Evolutionary conservation across 2,329 filamentous ascomycete genomes (phyloP), one percentile per base, ranked within the genome.

Genomic region (Hymenoscyphus occultus): DNA sequence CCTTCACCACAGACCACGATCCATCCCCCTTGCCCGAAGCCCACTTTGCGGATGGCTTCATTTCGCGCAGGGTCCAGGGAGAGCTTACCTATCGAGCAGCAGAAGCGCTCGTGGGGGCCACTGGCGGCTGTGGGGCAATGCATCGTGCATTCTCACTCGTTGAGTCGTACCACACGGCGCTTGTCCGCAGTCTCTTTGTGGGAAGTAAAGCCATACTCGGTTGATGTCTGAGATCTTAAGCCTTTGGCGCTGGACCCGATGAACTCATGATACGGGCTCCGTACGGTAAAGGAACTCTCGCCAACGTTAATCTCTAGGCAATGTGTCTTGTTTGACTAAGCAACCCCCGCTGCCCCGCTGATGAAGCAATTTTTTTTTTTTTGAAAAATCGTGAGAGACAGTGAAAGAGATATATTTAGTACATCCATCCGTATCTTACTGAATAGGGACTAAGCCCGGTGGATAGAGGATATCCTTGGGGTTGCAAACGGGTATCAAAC

Each of bases 51-150:
- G 45, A 51, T 51, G 45, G 45, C 45, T 51, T 28, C 19, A 51
- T 51, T 51, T 51, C 45, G 45, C 45, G 45, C 19, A 51, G 45
- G 45, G 45, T 51, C 45, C 19, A 22, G 45, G 45, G 35, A n/a
- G 19, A 22, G 19, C 45, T 22, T 51, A 19, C 45, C 22, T 51
- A 10, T 10, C 45, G n/a, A 51, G 22, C 19, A 51, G 19, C 45
- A 51, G 45, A 51, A 51, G 42, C 42, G 42, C 45, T 51, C n/a
- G n/a, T 51, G 45, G 45, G 45, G 45, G 45, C 45, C 19, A 9
- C 45, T 51, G 45, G 45, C 45, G 45, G 45, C 45, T 51, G 45
- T 22, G 45, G 45, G 45, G 45, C 45, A 22, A 4, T 9, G 45
- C 22, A 12, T 51, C 45, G 9, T 51, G n/a, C 45, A 51, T 19